These are phyloP conservation scores for Dryadomyces sulphureus DNA, from an alignment of 2,329 filamentous ascomycete species.

Conservation along the genomic window DNA sequence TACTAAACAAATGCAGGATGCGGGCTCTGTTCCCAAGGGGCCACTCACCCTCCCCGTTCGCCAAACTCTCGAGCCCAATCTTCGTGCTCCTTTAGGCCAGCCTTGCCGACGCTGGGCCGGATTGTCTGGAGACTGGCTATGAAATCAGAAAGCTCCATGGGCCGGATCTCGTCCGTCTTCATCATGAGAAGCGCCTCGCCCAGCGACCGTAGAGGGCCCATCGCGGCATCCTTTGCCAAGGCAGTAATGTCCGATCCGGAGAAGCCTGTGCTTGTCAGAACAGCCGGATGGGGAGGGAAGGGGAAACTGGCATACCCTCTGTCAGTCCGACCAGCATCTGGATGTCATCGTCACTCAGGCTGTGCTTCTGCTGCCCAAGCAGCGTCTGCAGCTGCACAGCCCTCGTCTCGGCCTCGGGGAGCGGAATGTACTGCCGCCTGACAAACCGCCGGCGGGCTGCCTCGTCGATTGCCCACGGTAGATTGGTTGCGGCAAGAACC, in stretches of 20 bases:
- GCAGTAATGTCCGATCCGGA: conserved; percentile 95
- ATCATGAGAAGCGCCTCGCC: conserved; percentile 83
- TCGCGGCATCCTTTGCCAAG: conserved; percentile 91
- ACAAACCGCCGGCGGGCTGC: conserved; percentile 85
- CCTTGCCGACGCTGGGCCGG: conserved; percentile 73
- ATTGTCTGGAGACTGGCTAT: conserved; percentile 71
- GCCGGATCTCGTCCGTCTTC: conserved; percentile 84
- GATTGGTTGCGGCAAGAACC: conserved; percentile 86
- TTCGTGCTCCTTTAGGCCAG: conserved; percentile 78
- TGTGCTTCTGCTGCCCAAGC: conserved; percentile 77
- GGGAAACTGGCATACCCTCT: conserved; percentile 50
- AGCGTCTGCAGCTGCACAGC: conserved; percentile 65
- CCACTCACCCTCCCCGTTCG: conserved; percentile 59
- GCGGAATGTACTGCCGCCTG: conserved; percentile 83
- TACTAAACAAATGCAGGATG: neutral
- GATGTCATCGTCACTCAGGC: conserved; percentile 57
- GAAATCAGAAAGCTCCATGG: conserved; percentile 75
- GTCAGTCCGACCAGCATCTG: conserved; percentile 61
- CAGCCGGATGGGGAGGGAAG: conserved; percentile 1
- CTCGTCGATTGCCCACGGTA: conserved; percentile 97
- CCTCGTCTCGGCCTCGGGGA: conserved; percentile 74
- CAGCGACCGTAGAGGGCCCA: conserved; percentile 82
- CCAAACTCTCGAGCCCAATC: conserved; percentile 91
- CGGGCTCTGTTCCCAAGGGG: neutral
- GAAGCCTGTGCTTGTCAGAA: conserved; percentile 48